Conservation (phyloP, 179 eudicot species). For the Beta macrorhiza region DNA sequence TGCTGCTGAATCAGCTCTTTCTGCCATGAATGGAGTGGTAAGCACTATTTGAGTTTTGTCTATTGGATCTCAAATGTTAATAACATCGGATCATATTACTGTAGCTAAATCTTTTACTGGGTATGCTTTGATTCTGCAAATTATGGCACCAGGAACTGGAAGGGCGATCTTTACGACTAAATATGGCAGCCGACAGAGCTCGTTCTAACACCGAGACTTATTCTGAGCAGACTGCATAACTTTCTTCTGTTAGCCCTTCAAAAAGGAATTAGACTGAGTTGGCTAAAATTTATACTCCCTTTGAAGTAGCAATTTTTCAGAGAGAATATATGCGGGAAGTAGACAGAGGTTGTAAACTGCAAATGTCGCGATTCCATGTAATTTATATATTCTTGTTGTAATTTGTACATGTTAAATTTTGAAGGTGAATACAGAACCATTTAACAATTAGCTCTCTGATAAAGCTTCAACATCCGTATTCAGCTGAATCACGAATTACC, state of each 20-base stretch:
- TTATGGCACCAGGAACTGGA: conserved; percentile 55
- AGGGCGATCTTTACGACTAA: conserved; percentile 75
- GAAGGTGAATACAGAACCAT: neutral
- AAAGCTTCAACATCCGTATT: neutral
- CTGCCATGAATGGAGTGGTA: conserved; percentile 74
- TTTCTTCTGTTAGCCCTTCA: conserved; percentile 35
- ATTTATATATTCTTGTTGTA: neutral
- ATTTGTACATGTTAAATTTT: neutral
- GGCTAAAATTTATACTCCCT: neutral
- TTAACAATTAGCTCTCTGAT: neutral
- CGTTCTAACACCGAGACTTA: conserved; percentile 27
- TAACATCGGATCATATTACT: neutral
- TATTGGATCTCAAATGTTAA: neutral
- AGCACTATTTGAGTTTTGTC: conserved; percentile 19
- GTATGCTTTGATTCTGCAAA: neutral
- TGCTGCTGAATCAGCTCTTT: conserved; percentile 62
- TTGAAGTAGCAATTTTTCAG: neutral
- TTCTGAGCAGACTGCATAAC: conserved; percentile 31
- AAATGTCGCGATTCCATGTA: neutral
- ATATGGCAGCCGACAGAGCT: conserved; percentile 49
- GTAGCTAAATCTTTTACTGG: neutral
- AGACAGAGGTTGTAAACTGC: conserved; percentile 1
- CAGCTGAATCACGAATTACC: neutral
- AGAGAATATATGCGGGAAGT: neutral
- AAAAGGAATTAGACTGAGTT: neutral